Conservation (phyloP, 2,329 filamentous ascomycete species). For the Whalleya microplaca region DNA sequence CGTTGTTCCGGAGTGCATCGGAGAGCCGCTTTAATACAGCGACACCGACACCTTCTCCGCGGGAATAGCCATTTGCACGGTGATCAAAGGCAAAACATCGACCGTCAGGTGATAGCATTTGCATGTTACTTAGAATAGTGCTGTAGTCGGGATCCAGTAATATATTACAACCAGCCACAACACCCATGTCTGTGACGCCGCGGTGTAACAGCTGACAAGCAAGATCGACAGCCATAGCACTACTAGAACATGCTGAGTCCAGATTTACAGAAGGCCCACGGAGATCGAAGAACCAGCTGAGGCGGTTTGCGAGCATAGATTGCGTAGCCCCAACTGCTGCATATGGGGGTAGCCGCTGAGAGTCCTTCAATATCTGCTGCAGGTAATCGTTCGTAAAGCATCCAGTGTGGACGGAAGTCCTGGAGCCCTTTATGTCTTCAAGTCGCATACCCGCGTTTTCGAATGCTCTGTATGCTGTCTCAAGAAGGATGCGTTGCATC, state of each 20-base stretch:
- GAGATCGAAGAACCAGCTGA: constrained; percentile 41
- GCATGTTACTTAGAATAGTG: not conserved
- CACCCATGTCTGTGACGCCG: constrained; percentile 6
- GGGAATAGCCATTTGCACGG: too few species aligned
- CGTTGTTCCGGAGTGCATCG: not conserved
- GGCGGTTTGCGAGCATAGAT: constrained; percentile 37
- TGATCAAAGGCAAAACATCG: too few species aligned
- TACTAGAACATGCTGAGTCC: constrained; percentile 20
- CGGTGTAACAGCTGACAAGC: constrained; percentile 6
- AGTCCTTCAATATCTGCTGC: constrained; percentile 2
- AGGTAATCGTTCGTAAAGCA: constrained; percentile 12
- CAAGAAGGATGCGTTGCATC: too few species aligned
- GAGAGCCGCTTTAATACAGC: not conserved
- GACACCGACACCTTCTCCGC: not conserved
- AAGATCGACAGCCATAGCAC: constrained; percentile 3
- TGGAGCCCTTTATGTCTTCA: constrained; percentile 9
- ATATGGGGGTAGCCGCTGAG: constrained; percentile 20
- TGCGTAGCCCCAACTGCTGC: constrained; percentile 27
- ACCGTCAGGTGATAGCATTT: too few species aligned
- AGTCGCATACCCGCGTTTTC: too few species aligned
- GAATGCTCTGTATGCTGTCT: too few species aligned
- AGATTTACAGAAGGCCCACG: constrained; percentile 23
- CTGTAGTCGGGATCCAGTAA: constrained; percentile 3
- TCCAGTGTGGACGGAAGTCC: constrained; percentile 13
- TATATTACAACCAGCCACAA: constrained; percentile 15